Evolutionary conservation across 345 rosid genomes (phyloP).

Genomic region (Eucalyptus pumila): DNA sequence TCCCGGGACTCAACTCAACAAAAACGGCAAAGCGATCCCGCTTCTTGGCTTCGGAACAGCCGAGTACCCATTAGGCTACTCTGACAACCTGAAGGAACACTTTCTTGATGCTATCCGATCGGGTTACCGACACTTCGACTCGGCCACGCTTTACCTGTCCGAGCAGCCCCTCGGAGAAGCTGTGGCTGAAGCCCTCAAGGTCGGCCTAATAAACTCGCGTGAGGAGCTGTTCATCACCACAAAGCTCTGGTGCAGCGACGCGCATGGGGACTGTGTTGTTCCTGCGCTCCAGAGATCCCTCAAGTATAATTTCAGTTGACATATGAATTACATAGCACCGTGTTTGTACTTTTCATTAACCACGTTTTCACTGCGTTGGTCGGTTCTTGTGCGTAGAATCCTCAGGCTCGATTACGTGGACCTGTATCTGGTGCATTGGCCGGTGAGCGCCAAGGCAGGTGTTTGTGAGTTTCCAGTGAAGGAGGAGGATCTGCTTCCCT

Average conservation of each 20-base stretch:
- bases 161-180: conserved; percentile 23
- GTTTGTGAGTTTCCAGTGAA: neutral
- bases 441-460: neutral
- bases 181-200: conserved; percentile 9
- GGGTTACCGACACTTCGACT: conserved; percentile 27
- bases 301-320: neutral
- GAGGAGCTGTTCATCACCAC: conserved; percentile 22
- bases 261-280: conserved; percentile 4
- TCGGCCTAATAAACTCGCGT: conserved; percentile 8
- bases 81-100: neutral
- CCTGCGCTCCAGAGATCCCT: conserved; percentile 4
- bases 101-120: conserved; percentile 7
- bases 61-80: neutral
- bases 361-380: neutral
- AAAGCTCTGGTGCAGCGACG: conserved; percentile 18
- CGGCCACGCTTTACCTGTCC: conserved; percentile 5
- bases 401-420: conserved; percentile 12
- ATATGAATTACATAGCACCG: neutral
- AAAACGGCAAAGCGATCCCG: neutral
- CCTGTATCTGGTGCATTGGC: conserved; percentile 14
- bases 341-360: neutral
- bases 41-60: conserved; percentile 3
- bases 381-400: neutral
- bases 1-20: neutral
- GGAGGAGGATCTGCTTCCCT: neutral